phyloP scores from a whole-genome alignment of 2,329 filamentous ascomycete species.

The Rhexocercosporidium sp. region DNA sequence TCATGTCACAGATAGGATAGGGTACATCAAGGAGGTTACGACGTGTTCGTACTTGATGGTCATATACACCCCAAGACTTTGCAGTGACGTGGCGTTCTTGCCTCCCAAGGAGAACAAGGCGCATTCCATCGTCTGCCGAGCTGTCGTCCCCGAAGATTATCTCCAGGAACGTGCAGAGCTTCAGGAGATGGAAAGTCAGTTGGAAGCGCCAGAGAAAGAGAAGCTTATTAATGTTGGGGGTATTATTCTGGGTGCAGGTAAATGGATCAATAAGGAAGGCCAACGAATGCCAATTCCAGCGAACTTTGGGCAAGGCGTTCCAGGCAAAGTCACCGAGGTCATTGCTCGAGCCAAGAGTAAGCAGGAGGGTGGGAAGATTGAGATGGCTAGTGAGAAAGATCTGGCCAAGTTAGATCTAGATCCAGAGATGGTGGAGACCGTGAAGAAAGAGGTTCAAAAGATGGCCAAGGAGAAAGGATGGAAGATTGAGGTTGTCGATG shows the following conservation, averaged over 20 bases:
- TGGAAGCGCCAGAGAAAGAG: constrained; percentile 47
- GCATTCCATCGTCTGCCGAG: constrained; percentile 65
- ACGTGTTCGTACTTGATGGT: constrained; percentile 78
- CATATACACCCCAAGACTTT: constrained; percentile 75
- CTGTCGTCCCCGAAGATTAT: constrained; percentile 57
- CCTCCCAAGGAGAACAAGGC: constrained; percentile 69
- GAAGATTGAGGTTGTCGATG: constrained; percentile 81
- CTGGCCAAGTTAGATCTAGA: constrained; percentile 65
- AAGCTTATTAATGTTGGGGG: constrained; percentile 40
- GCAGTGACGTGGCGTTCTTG: constrained; percentile 74
- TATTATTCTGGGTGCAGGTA: constrained; percentile 37
- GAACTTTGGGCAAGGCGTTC: constrained; percentile 56
- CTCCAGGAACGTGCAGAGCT: constrained; percentile 40
- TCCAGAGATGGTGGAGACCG: constrained; percentile 68
- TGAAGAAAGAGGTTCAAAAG: constrained; percentile 71
- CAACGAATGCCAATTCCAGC: constrained; percentile 38
- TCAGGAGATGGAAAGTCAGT: constrained; percentile 44
- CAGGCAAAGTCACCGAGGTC: constrained; percentile 47
- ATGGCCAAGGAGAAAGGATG: constrained; percentile 75
- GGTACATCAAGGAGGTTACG: constrained; percentile 74
- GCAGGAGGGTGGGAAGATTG: constrained; percentile 39
- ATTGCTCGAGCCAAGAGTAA: constrained; percentile 36
- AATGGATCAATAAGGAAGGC: constrained; percentile 39
- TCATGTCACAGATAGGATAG: constrained; percentile 66
- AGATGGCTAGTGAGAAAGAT: constrained; percentile 64